Percentiles rank a stretch among this genome's conserved stretches.
phyloP scores from a whole-genome alignment of 768 basidiomycete genomes.

The Auricularia cornea region DNA sequence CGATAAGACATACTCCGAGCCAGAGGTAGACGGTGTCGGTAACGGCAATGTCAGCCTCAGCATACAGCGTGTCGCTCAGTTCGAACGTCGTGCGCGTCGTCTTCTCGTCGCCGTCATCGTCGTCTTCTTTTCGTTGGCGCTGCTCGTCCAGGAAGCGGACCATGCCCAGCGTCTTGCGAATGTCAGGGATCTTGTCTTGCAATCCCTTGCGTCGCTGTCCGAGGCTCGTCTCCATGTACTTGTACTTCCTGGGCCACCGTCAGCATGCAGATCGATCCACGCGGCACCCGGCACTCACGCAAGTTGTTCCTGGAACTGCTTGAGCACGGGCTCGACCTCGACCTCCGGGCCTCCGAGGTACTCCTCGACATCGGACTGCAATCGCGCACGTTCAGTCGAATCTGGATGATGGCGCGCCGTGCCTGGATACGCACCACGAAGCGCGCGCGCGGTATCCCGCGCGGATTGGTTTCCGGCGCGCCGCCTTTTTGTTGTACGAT shows the following conservation, averaged over 20 bases:
- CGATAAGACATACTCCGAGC: conserved; percentile 67
- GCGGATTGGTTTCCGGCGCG: conserved; percentile 55
- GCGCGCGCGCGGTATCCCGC: conserved; percentile 91
- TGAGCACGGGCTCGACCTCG: conserved; percentile 69
- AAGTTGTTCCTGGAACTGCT: conserved; percentile 82
- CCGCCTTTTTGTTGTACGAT: background rate
- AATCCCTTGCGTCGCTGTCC: conserved; percentile 68
- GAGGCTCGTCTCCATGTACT: conserved; percentile 90
- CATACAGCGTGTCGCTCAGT: conserved; percentile 90
- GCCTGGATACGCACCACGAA: conserved; percentile 68
- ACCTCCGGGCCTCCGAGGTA: conserved; percentile 74
- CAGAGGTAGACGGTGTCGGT: conserved; percentile 88
- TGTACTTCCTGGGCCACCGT: conserved; percentile 74
- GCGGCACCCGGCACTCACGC: conserved; percentile 50
- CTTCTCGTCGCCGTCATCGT: conserved; percentile 39
- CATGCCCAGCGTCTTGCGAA: conserved; percentile 85
- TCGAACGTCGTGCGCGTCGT: conserved; percentile 83
- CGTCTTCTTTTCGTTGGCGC: conserved; percentile 49
- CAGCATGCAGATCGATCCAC: conserved; percentile 9
- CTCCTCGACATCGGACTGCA: conserved; percentile 77
- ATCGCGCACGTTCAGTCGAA: background rate
- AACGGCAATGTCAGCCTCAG: conserved; percentile 81
- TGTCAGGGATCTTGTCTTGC: conserved; percentile 94
- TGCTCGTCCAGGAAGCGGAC: conserved; percentile 71
- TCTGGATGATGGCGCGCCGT: background rate